Percentiles rank a stretch among this genome's conserved stretches.
These are phyloP conservation scores for Solanum pimpinellifolium DNA, from an alignment of 257 asterid genomes.

Conservation along the genomic window DNA sequence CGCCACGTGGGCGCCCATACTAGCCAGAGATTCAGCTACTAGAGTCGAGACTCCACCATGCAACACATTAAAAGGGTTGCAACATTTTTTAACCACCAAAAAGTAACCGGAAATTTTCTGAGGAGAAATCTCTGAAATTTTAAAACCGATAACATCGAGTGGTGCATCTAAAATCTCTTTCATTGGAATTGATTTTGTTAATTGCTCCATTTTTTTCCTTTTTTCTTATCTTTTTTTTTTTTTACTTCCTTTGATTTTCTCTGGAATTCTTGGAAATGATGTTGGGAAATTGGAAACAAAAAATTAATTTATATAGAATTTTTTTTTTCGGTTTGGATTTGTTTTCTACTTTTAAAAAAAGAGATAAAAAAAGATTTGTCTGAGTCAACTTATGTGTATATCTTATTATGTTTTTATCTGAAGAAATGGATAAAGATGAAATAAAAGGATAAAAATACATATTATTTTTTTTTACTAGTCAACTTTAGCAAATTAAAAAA, in stretches of 20 bases:
- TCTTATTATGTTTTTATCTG: background rate
- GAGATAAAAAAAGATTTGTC: background rate
- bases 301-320: background rate
- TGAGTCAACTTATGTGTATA: background rate
- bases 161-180: slow-evolving; percentile 44
- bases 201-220: background rate
- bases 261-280: background rate
- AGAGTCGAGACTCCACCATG: slow-evolving; percentile 38
- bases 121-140: slow-evolving; percentile 42
- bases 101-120: slow-evolving; percentile 50
- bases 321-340: background rate
- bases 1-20: slow-evolving; percentile 33
- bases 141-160: slow-evolving; percentile 50
- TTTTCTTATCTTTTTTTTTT: too few species aligned
- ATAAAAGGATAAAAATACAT: too few species aligned
- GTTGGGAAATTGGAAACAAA: background rate
- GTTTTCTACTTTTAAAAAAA: background rate
- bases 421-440: too few species aligned
- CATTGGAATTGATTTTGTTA: slow-evolving; percentile 2
- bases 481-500: too few species aligned
- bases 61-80: slow-evolving; percentile 45
- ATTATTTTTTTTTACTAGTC: too few species aligned
- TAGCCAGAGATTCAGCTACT: slow-evolving; percentile 22
- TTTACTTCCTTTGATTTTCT: background rate
- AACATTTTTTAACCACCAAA: slow-evolving; percentile 36